phyloP scores from a whole-genome alignment of 352 stramenopile genomes.

The Phytophthora syringae region DNA sequence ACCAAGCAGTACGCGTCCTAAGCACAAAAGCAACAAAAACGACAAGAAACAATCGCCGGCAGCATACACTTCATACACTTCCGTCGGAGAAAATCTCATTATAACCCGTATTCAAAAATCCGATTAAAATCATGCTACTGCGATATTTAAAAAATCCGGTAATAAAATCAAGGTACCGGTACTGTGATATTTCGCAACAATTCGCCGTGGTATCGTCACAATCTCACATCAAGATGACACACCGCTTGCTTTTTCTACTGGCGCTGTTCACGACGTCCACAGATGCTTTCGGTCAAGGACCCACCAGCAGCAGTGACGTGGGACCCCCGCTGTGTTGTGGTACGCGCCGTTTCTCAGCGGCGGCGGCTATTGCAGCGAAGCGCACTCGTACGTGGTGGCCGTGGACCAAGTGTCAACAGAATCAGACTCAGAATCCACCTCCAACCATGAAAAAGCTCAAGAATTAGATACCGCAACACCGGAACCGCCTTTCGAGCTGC shows the following conservation, averaged over 20 bases:
- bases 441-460: neutral
- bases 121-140: too few relatives aligned
- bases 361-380: slow-evolving; percentile 93
- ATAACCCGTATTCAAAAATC: neutral
- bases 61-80: too few relatives aligned
- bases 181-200: slow-evolving; percentile 4
- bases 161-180: too few relatives aligned
- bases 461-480: neutral
- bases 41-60: too few relatives aligned
- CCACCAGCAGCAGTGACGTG: neutral
- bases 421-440: neutral
- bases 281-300: slow-evolving; percentile 3
- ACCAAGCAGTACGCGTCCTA: slow-evolving; percentile 92
- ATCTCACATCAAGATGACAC: slow-evolving; percentile 10
- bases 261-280: slow-evolving; percentile 14
- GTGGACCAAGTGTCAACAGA: slow-evolving; percentile 35
- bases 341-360: slow-evolving; percentile 92
- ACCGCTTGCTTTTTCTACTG: slow-evolving; percentile 10
- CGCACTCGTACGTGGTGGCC: slow-evolving; percentile 84
- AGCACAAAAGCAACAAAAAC: too few relatives aligned
- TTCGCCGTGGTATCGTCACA: slow-evolving; percentile 14
- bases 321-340: slow-evolving; percentile 74
- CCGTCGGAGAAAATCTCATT: too few relatives aligned
- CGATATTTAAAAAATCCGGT: too few relatives aligned
- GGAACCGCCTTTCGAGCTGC: slow-evolving; percentile 52